Evolutionary conservation across 768 basidiomycete species (phyloP), one percentile per base, ranked within the genome.

Genomic region (Chalciporus piperatus): DNA sequence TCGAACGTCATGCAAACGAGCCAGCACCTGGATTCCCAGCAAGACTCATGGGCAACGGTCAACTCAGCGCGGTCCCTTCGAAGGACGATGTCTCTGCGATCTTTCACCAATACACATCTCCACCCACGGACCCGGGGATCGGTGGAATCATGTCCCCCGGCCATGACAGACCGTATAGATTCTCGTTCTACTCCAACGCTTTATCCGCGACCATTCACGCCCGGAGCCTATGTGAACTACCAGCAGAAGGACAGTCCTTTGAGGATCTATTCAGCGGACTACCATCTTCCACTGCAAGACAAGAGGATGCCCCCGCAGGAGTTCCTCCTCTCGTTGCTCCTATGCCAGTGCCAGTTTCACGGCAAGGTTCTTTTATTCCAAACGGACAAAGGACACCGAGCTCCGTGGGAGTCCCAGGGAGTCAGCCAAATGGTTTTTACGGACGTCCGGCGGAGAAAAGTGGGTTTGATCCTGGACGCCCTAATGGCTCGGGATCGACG

Each of bases 121-220:
- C 55, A 5, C 56, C 56, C 20, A 33, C 56, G 1, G 27, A 20
- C 4, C 14, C 52, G 2, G 52, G 46, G 11, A 32, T 63, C 22
- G 53, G 54, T 11, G 73, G 73, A 7, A 73, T 78, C 45, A 68
- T 77, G 20, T 71, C 76, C 45, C 74, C 76, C 4, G 83, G 79
- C 0, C 87, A 93, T 57, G 92, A 94, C 62, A 77, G 93, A 61
- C 96, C 95, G 9, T 98, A 98, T 65, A 82, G 97, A 41, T 99
- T 98, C 73, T 98, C 97, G 0, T 99, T 98, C 73, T 99, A 98
- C 72, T 98, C 92, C 16, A 98, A 97, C 62, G 80, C 87, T 4
- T 74, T 97, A 44, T 84, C 87, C 3, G 88, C 93, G 0, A 98
- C 97, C 1, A 98, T 99, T 43, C 96, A 98, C 72, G 91, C 97